A percentile compares a stretch with the other conserved stretches of the same genome.
phyloP scores from a whole-genome alignment of 371 early-diverging fungal species.

The Rhizopus sp. region DNA sequence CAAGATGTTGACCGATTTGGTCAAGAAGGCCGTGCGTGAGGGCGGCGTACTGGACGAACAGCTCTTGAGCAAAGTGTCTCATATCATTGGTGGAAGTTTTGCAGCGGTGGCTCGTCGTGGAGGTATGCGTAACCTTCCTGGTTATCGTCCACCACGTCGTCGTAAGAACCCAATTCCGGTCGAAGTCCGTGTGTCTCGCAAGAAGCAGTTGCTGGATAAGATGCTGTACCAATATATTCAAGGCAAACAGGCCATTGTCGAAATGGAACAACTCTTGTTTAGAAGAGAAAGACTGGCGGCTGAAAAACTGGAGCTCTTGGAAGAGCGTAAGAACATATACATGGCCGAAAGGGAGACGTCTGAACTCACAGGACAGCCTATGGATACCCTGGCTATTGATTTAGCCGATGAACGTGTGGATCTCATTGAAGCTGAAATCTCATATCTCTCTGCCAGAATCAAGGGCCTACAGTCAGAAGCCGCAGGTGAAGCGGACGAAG shows the following conservation, averaged over 20 bases:
- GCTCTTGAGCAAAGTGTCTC: conserved; percentile 41
- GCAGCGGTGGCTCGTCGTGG: conserved; percentile 39
- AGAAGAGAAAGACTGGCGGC: conserved; percentile 63
- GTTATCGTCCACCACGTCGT: conserved; percentile 25
- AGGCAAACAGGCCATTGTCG: conserved; percentile 53
- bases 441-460: conserved; percentile 72
- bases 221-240: conserved; percentile 52
- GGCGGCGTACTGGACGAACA: conserved; percentile 50
- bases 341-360: conserved; percentile 61
- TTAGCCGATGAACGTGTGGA: conserved; percentile 84
- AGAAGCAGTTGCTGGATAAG: conserved; percentile 69
- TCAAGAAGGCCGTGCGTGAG: conserved; percentile 55
- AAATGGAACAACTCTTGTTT: conserved; percentile 52
- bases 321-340: conserved; percentile 73
- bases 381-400: conserved; percentile 58
- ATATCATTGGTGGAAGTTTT: conserved; percentile 50
- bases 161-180: conserved; percentile 46
- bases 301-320: conserved; percentile 72
- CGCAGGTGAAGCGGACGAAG: conserved; percentile 48
- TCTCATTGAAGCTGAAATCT: conserved; percentile 82
- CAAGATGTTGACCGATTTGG: conserved; percentile 50
- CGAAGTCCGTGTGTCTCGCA: conserved; percentile 40
- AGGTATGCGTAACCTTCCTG: conserved; percentile 28
- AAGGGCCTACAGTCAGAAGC: conserved; percentile 73
- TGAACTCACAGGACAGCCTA: conserved; percentile 47